Conservation (phyloP, 1,284 basidiomycete genomes). For the Ustilago esculenta region DNA sequence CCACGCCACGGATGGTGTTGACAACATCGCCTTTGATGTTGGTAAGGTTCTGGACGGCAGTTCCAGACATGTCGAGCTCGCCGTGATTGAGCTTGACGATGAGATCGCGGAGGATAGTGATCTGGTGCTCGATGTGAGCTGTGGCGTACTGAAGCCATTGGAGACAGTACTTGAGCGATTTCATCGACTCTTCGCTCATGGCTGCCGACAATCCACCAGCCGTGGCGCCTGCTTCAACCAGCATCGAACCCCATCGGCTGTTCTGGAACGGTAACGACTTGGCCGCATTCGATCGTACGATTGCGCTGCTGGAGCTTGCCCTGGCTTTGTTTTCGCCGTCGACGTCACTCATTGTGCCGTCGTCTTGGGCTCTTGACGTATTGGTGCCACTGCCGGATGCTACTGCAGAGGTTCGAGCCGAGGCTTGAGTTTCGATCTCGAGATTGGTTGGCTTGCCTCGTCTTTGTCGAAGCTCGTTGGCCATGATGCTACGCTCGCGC, state of each 20-base stretch:
- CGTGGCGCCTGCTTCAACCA: constrained; percentile 80
- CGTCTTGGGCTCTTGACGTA: constrained; percentile 6
- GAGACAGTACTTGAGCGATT: constrained; percentile 83
- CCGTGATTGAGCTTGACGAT: constrained; percentile 63
- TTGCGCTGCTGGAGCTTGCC: constrained; percentile 8
- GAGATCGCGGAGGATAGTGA: constrained; percentile 75
- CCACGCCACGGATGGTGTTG: constrained; percentile 84
- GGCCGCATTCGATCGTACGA: constrained; percentile 60
- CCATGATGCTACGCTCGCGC: constrained; percentile 52
- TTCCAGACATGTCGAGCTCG: constrained; percentile 50
- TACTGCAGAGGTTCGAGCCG: constrained; percentile 7
- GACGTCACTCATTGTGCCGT: constrained; percentile 21
- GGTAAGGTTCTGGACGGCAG: constrained; percentile 69
- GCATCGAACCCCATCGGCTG: constrained; percentile 81
- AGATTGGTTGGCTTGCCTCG: constrained; percentile 33
- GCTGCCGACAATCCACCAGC: constrained; percentile 80
- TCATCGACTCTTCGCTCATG: constrained; percentile 88
- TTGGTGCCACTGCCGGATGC: constrained; percentile 13
- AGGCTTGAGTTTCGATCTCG: constrained; percentile 21
- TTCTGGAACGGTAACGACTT: constrained; percentile 62
- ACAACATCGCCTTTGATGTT: constrained; percentile 83
- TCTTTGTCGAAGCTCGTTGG: constrained; percentile 52
- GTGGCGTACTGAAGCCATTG: constrained; percentile 91
- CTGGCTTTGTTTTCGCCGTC: constrained; percentile 20
- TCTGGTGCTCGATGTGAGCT: constrained; percentile 85